phyloP scores from a whole-genome alignment of 2,329 filamentous ascomycete genomes.

The Fusarium nodosum region DNA sequence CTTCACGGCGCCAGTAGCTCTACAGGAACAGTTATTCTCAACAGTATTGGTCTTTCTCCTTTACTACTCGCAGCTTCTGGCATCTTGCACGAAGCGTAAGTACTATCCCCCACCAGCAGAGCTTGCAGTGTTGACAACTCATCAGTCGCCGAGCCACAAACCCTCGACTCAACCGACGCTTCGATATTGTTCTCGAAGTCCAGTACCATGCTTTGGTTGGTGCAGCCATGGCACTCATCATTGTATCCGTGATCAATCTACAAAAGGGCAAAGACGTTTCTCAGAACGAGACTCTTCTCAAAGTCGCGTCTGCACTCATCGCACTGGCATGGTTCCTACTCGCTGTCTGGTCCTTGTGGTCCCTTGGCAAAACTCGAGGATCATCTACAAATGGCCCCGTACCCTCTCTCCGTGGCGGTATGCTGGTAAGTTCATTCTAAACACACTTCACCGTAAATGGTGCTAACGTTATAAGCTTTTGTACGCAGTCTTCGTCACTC shows the following conservation, averaged over 20 bases:
- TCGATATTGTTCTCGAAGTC: conserved; percentile 20
- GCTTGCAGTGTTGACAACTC: not conserved
- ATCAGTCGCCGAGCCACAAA: conserved; percentile 17
- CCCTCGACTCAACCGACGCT: conserved; percentile 18
- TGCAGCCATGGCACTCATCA: conserved; percentile 19
- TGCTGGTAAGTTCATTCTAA: not conserved
- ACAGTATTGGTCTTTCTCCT: conserved; percentile 22
- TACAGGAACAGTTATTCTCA: conserved; percentile 14
- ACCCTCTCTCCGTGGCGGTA: conserved; percentile 6
- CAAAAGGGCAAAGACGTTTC: conserved; percentile 2
- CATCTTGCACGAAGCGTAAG: conserved; percentile 25
- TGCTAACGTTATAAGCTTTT: conserved; percentile 16
- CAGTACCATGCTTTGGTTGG: conserved; percentile 18
- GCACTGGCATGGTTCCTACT: conserved; percentile 18
- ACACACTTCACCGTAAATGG: rapidly evolving
- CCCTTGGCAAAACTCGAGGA: conserved; percentile 4
- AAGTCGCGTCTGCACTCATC: conserved; percentile 15
- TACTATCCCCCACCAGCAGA: not conserved
- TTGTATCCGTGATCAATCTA: conserved; percentile 3
- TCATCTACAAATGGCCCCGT: not conserved
- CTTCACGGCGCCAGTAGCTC: conserved; percentile 7
- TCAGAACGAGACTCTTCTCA: conserved; percentile 13
- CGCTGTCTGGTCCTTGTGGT: conserved; percentile 20
- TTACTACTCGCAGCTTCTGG: conserved; percentile 17
- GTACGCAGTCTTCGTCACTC: conserved; percentile 15